A percentile compares a stretch with the other conserved stretches of the same genome.
Evolutionary conservation across 2,329 filamentous ascomycete species (phyloP).

Genomic region (Fusarium tanahbumbuense): DNA sequence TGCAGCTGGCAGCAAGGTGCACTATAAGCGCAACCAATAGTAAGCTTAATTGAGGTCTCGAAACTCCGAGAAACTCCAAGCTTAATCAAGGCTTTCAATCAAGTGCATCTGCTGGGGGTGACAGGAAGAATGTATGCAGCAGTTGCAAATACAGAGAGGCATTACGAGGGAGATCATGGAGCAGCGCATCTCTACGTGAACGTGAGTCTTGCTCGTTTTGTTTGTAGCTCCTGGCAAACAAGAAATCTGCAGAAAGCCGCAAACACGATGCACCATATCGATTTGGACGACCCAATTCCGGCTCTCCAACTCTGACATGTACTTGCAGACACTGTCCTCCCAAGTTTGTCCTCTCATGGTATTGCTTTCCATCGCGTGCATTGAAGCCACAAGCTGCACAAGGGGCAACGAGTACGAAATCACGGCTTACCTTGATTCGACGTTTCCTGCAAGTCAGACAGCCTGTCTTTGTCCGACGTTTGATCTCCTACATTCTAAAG

Average conservation of each 20-base stretch:
- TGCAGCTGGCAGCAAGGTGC: constrained; percentile 23
- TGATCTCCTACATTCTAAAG: constrained; percentile 64
- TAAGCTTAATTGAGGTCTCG: constrained; percentile 29
- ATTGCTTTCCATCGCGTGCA: constrained; percentile 22
- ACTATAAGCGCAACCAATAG: constrained; percentile 30
- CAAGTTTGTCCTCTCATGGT: constrained; percentile 21
- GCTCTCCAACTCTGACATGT: constrained; percentile 20
- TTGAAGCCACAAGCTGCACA: constrained; percentile 15
- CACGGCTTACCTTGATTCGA: constrained; percentile 67
- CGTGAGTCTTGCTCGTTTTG: constrained; percentile 37
- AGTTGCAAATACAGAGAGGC: constrained; percentile 25
- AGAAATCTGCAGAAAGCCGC: constrained; percentile 34
- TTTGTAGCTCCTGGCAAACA: constrained; percentile 30
- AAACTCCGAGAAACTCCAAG: constrained; percentile 14
- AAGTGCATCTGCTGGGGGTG: not conserved
- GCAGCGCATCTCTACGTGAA: constrained; percentile 41
- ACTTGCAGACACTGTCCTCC: constrained; percentile 25
- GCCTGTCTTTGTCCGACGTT: constrained; percentile 72
- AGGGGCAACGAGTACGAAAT: constrained; percentile 40
- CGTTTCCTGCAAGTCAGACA: constrained; percentile 71
- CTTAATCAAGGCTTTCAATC: constrained; percentile 1
- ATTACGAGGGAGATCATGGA: constrained; percentile 36
- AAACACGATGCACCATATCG: constrained; percentile 37
- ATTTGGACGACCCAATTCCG: constrained; percentile 21
- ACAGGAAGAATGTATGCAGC: constrained; percentile 4